phyloP scores from a whole-genome alignment of 768 basidiomycete species.

The Favolaschia claudopus region DNA sequence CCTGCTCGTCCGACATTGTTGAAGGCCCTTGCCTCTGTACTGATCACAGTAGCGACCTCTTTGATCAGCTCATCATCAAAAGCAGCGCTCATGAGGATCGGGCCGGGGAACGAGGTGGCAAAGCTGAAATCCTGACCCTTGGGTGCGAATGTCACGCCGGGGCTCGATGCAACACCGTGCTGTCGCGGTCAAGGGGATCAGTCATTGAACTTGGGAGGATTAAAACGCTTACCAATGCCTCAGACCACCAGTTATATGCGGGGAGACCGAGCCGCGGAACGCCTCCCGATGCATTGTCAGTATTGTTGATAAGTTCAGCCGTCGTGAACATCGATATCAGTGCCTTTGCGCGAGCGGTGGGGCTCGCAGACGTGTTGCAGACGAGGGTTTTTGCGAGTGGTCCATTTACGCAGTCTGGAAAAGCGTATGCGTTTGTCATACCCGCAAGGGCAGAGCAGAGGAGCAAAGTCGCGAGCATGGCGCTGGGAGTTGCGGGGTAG shows the following conservation, averaged over 20 bases:
- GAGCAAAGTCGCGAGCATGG: no score
- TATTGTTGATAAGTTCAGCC: conserved; percentile 59
- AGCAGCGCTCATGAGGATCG: conserved; percentile 60
- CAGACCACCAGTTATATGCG: conserved; percentile 68
- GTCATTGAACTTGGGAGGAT: background rate
- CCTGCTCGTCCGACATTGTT: conserved; percentile 55
- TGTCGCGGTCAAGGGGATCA: conserved; percentile 21
- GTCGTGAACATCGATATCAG: conserved; percentile 58
- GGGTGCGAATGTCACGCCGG: conserved; percentile 57
- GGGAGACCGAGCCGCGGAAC: conserved; percentile 64
- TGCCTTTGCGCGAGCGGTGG: conserved; percentile 56
- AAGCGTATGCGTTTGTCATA: conserved; percentile 45
- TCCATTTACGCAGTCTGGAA: conserved; percentile 56
- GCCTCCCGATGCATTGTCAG: conserved; percentile 56
- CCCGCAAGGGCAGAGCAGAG: no score
- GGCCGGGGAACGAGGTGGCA: conserved; percentile 66
- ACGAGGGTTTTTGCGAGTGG: conserved; percentile 55
- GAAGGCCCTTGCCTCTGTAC: conserved; percentile 66
- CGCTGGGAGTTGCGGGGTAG: no score
- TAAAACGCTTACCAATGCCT: conserved; percentile 53
- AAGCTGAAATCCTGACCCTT: conserved; percentile 62
- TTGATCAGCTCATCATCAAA: conserved; percentile 64
- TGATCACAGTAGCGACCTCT: conserved; percentile 55
- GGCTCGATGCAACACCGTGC: conserved; percentile 64
- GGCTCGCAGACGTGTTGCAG: conserved; percentile 54